Evolutionary conservation across 2,329 filamentous ascomycete species (phyloP).

Genomic region (Botryotinia convoluta): DNA sequence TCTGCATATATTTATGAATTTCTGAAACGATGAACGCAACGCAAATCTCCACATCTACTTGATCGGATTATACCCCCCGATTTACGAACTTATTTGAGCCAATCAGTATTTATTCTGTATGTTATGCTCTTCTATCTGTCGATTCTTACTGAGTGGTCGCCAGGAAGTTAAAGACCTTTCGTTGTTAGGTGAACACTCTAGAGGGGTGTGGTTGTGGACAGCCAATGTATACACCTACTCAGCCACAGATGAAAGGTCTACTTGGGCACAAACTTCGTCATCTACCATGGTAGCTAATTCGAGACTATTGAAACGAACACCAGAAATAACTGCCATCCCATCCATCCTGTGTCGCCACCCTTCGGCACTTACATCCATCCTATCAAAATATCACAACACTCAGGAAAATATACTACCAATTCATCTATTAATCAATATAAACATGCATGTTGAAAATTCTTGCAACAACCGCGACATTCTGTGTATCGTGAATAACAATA

Average conservation of each 20-base stretch:
- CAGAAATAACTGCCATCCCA: neutral
- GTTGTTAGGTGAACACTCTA: neutral
- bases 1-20: neutral
- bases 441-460: neutral
- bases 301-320: neutral
- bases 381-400: neutral
- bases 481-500: slow-evolving; percentile 3
- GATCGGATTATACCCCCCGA: neutral
- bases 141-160: neutral
- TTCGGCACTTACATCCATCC: neutral
- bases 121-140: no score
- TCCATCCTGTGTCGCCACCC: neutral
- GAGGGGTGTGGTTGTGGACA: neutral
- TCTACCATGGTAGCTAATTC: neutral
- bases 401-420: neutral
- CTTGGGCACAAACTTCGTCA: neutral
- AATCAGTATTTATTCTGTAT: neutral
- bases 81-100: neutral
- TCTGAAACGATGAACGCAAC: neutral
- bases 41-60: slow-evolving; percentile 3
- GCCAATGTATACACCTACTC: neutral
- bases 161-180: neutral
- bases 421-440: slow-evolving; percentile 4
- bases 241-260: slow-evolving; percentile 6
- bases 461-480: neutral